Conservation (phyloP, 164 flowering plant genomes). For the Malania oleifera region DNA sequence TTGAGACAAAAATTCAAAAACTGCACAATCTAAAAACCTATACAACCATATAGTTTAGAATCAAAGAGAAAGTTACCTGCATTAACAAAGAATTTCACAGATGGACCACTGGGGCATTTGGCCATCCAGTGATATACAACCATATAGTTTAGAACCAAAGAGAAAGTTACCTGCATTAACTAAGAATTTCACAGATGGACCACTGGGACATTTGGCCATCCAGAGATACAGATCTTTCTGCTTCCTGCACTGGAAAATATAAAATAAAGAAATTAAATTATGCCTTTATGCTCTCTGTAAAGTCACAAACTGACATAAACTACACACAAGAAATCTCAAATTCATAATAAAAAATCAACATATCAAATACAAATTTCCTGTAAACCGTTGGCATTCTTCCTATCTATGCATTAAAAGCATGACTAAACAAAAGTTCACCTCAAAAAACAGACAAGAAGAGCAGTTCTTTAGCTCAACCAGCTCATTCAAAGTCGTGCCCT, state of each 20-base stretch:
- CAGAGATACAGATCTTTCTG: slow-evolving; percentile 91
- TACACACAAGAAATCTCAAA: background rate
- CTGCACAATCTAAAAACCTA: no score
- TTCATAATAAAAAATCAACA: background rate
- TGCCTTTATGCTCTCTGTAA: background rate
- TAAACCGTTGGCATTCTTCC: no score
- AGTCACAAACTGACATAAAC: background rate
- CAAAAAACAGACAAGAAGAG: slow-evolving; percentile 84
- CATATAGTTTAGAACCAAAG: background rate
- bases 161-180: slow-evolving; percentile 75
- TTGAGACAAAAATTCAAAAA: no score
- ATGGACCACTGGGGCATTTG: slow-evolving; percentile 91
- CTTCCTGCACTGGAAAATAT: slow-evolving; percentile 79
- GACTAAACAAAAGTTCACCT: slow-evolving; percentile 44
- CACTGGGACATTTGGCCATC: slow-evolving; percentile 91
- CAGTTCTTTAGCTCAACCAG: slow-evolving; percentile 84
- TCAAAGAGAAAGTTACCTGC: slow-evolving; percentile 46
- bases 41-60: background rate
- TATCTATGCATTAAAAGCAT: no score
- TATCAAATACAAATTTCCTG: no score
- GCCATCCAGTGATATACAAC: slow-evolving; percentile 65
- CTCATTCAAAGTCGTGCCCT: slow-evolving; percentile 82
- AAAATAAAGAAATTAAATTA: slow-evolving; percentile 1
- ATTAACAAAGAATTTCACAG: slow-evolving; percentile 91
- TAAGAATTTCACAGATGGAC: slow-evolving; percentile 93